Evolutionary conservation across 2,329 filamentous ascomycete genomes (phyloP).

Genomic region (Teratosphaeria pseudoeucalypti): DNA sequence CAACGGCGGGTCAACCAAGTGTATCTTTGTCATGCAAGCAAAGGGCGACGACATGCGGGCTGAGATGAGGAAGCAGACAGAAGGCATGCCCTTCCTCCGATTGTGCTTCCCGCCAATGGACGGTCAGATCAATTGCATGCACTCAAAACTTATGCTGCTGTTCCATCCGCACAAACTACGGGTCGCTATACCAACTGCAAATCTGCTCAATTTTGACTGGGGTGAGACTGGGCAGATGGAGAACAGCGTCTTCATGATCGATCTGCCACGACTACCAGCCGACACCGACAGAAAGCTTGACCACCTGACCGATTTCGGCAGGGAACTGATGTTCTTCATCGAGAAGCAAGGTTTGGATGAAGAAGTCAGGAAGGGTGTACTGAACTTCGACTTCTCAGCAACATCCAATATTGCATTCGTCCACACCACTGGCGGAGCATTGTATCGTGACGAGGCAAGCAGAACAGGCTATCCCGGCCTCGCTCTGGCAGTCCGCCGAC

Average conservation of each 20-base stretch:
- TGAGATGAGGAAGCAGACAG: constrained; percentile 20
- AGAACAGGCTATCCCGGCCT: constrained; percentile 66
- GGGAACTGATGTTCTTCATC: constrained; percentile 62
- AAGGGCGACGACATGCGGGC: constrained; percentile 33
- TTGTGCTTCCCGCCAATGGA: constrained; percentile 76
- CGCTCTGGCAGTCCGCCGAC: constrained; percentile 51
- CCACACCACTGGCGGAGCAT: constrained; percentile 53
- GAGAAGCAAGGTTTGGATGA: constrained; percentile 54
- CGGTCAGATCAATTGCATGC: constrained; percentile 64
- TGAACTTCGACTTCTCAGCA: constrained; percentile 69
- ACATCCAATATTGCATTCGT: constrained; percentile 69
- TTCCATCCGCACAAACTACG: constrained; percentile 65
- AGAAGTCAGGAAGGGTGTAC: constrained; percentile 56
- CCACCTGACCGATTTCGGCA: constrained; percentile 49
- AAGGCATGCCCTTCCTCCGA: constrained; percentile 38
- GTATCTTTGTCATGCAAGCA: constrained; percentile 51
- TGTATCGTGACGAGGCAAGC: constrained; percentile 27
- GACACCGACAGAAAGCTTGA: constrained; percentile 17
- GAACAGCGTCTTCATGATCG: constrained; percentile 85
- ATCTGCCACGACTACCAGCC: constrained; percentile 55
- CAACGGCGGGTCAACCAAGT: constrained; percentile 43
- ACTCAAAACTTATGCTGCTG: constrained; percentile 88
- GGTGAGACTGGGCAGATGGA: constrained; percentile 76
- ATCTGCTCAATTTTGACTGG: constrained; percentile 80
- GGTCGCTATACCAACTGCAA: constrained; percentile 77